Conservation (phyloP, 805 yeast genomes). For the Barnettozyma sucrosica region DNA sequence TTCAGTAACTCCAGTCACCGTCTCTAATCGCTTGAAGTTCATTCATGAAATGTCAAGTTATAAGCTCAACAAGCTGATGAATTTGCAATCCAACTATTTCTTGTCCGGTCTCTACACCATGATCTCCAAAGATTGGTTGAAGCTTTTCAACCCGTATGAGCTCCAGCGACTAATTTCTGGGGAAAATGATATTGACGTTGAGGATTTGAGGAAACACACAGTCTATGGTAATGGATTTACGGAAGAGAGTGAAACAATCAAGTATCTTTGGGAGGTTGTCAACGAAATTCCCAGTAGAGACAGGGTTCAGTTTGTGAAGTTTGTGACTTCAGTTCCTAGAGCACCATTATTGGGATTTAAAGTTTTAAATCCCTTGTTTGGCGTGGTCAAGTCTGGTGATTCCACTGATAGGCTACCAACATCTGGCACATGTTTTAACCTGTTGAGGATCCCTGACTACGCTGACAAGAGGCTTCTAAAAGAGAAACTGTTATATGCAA, state of each 20-base stretch:
- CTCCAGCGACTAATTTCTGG: conserved; percentile 80
- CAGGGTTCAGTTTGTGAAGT: conserved; percentile 62
- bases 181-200: conserved; percentile 57
- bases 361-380: conserved; percentile 69
- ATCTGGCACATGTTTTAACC: conserved; percentile 87
- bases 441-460: conserved; percentile 83
- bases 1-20: conserved; percentile 45
- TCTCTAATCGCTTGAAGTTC: conserved; percentile 60
- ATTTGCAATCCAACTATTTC: conserved; percentile 55
- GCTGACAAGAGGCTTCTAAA: conserved; percentile 48
- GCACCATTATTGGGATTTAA: conserved; percentile 89
- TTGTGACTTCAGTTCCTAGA: conserved; percentile 87
- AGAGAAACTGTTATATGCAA: conserved; percentile 68
- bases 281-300: conserved; percentile 62
- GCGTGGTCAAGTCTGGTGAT: conserved; percentile 63
- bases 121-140: conserved; percentile 69
- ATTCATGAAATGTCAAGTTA: conserved; percentile 73
- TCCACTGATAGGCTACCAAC: conserved; percentile 60
- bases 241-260: conserved; percentile 52
- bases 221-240: conserved; percentile 56
- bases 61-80: conserved; percentile 59
- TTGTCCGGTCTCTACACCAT: conserved; percentile 66
- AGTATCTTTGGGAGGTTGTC: conserved; percentile 69
- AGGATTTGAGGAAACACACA: conserved; percentile 59
- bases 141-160: conserved; percentile 80